These are phyloP conservation scores for Ceratobasidium sp. DNA, from an alignment of 1,284 basidiomycete species.

Conservation along the genomic window DNA sequence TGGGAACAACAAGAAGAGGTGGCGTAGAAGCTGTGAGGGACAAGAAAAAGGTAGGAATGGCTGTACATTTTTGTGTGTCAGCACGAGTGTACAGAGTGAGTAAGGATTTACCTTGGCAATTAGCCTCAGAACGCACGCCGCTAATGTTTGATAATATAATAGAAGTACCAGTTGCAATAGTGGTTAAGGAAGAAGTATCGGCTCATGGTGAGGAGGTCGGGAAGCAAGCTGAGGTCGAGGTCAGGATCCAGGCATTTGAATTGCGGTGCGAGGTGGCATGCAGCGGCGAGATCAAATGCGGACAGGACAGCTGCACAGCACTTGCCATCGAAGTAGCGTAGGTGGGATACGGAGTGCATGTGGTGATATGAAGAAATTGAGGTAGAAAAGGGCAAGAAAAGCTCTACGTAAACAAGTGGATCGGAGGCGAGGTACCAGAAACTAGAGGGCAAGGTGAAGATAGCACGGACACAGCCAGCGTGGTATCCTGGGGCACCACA, in stretches of 20 bases:
- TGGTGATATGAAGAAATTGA: neutral
- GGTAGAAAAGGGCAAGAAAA: neutral
- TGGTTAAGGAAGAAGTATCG: neutral
- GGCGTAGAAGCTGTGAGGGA: too few relatives aligned
- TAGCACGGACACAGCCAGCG: neutral
- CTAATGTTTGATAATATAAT: neutral
- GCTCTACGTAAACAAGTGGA: neutral
- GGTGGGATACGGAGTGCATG: neutral
- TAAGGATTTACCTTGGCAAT: too few relatives aligned
- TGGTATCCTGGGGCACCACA: neutral
- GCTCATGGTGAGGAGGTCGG: neutral
- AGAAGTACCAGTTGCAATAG: neutral
- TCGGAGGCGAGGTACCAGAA: neutral
- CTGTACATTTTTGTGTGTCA: too few relatives aligned
- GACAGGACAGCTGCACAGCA: neutral
- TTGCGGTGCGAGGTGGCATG: conserved; percentile 9
- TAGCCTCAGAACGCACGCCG: too few relatives aligned
- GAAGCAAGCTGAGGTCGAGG: too few relatives aligned
- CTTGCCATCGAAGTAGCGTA: neutral
- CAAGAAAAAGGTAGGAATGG: too few relatives aligned
- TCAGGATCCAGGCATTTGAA: neutral
- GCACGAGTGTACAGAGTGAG: too few relatives aligned
- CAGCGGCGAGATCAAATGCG: neutral
- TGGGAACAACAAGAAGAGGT: too few relatives aligned
- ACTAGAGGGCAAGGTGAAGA: neutral